These are phyloP conservation scores for Eutypella sp. DNA, from an alignment of 2,329 filamentous ascomycete genomes.

Conservation along the genomic window DNA sequence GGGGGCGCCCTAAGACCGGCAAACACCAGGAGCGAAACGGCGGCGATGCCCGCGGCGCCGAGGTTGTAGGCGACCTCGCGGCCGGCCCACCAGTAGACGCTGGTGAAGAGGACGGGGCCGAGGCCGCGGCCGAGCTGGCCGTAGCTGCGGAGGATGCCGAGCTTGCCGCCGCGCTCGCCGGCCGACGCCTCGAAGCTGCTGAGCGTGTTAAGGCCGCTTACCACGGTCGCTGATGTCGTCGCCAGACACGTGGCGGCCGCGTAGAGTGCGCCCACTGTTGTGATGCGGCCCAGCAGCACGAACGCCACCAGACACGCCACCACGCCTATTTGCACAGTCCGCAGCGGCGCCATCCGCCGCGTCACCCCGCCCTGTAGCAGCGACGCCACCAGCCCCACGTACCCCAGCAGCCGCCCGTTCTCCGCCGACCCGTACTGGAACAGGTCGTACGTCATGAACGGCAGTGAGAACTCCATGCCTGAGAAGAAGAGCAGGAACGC, in stretches of 20 bases:
- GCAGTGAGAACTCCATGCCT: slow-evolving; percentile 94
- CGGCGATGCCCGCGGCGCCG: slow-evolving; percentile 75
- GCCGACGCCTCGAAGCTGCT: slow-evolving; percentile 83
- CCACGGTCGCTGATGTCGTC: slow-evolving; percentile 88
- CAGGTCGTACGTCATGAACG: slow-evolving; percentile 95
- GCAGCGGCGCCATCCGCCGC: slow-evolving; percentile 73
- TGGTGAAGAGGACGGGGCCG: slow-evolving; percentile 86
- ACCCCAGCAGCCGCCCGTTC: slow-evolving; percentile 82
- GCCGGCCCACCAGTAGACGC: slow-evolving; percentile 97
- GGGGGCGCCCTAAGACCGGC: slow-evolving; percentile 63
- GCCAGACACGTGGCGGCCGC: slow-evolving; percentile 78
- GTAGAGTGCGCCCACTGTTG: slow-evolving; percentile 68
- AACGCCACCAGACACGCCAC: slow-evolving; percentile 75
- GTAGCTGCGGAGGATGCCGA: slow-evolving; percentile 75
- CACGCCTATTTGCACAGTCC: slow-evolving; percentile 75
- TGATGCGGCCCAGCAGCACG: slow-evolving; percentile 67
- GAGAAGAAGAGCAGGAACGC: slow-evolving; percentile 94
- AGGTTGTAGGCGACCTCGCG: slow-evolving; percentile 77
- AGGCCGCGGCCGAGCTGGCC: slow-evolving; percentile 85
- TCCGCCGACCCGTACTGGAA: slow-evolving; percentile 76
- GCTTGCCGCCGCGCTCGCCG: slow-evolving; percentile 75
- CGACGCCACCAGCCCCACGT: slow-evolving; percentile 85
- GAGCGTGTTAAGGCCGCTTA: slow-evolving; percentile 86
- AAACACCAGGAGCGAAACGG: slow-evolving; percentile 67
- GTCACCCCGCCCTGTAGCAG: slow-evolving; percentile 92